A percentile compares a stretch with the other conserved stretches of the same genome.
These are phyloP conservation scores for Colletotrichum lindemuthianum DNA, from an alignment of 2,329 filamentous ascomycete genomes.

Conservation along the genomic window DNA sequence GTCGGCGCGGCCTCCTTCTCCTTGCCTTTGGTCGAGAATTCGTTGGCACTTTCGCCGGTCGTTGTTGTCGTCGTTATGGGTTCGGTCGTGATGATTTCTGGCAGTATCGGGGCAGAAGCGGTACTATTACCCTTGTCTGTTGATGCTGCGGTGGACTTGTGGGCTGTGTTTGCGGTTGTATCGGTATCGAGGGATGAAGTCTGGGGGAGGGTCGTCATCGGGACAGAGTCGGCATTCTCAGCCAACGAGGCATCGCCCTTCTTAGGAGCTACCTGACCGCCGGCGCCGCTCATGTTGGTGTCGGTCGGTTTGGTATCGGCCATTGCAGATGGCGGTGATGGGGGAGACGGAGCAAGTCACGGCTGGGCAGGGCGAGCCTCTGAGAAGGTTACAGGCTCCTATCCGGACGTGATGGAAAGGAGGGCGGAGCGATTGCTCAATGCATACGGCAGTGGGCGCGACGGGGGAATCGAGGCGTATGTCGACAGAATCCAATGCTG, in stretches of 20 bases:
- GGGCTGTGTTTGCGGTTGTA: conserved; percentile 20
- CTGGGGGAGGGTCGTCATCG: conserved; percentile 48
- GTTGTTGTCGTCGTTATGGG: neutral
- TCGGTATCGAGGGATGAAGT: conserved; percentile 30
- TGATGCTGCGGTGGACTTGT: conserved; percentile 16
- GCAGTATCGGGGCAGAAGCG: conserved; percentile 11
- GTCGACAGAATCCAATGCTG: neutral
- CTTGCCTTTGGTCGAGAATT: conserved; percentile 46
- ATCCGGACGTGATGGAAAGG: conserved; percentile 36
- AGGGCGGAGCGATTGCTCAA: conserved; percentile 26
- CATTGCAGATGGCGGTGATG: conserved; percentile 40
- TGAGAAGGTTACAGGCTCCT: conserved; percentile 38
- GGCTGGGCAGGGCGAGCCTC: conserved; percentile 22
- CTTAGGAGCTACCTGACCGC: conserved; percentile 38
- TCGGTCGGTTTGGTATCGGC: conserved; percentile 41
- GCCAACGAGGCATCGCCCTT: conserved; percentile 42
- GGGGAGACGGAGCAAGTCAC: conserved; percentile 26
- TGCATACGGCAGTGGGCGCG: conserved; percentile 23
- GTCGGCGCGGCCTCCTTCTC: conserved; percentile 43
- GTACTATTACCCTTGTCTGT: conserved; percentile 13
- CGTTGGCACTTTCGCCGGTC: conserved; percentile 28
- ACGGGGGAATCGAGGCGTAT: conserved; percentile 3
- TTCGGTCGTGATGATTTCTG: neutral
- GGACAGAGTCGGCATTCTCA: conserved; percentile 50
- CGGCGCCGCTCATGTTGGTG: conserved; percentile 43